Conservation (phyloP, 2,329 filamentous ascomycete species). For the Fusarium sp. region DNA sequence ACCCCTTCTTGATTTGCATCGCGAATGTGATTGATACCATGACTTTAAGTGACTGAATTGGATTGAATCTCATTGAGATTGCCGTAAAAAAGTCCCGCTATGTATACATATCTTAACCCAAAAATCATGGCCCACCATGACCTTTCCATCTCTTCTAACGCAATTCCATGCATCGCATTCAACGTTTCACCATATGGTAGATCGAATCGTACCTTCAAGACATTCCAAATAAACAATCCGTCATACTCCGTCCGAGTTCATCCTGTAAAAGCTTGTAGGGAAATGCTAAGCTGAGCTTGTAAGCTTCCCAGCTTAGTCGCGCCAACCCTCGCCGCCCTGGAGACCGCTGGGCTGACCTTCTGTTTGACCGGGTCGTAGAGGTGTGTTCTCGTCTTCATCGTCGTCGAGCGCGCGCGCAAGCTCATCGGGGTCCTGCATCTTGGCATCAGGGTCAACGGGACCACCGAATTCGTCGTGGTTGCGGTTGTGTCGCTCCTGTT, state of each 20-base stretch:
- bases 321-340: slow-evolving; percentile 62
- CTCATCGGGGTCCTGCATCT: slow-evolving; percentile 75
- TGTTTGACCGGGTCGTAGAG: slow-evolving; percentile 45
- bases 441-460: slow-evolving; percentile 69
- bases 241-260: slow-evolving; percentile 35
- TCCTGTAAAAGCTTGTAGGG: slow-evolving; percentile 17
- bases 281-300: slow-evolving; percentile 2
- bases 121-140: not conserved
- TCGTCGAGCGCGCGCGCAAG: slow-evolving; percentile 69
- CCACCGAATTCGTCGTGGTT: slow-evolving; percentile 60
- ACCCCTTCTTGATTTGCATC: slow-evolving; percentile 15
- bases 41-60: slow-evolving; percentile 8
- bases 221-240: slow-evolving; percentile 35
- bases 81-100: slow-evolving; percentile 17
- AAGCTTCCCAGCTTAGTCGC: slow-evolving; percentile 47
- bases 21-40: not conserved
- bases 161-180: slow-evolving; percentile 3
- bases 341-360: slow-evolving; percentile 54
- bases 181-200: slow-evolving; percentile 1
- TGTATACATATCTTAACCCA: slow-evolving; percentile 18
- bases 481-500: slow-evolving; percentile 60
- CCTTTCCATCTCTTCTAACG: slow-evolving; percentile 27
- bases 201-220: slow-evolving; percentile 15
- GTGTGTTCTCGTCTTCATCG: slow-evolving; percentile 59
- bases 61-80: slow-evolving; percentile 21